Base-by-base conservation (phyloP, 768 basidiomycete genomes). In the Xerocomus brunneocitrinus region DNA sequence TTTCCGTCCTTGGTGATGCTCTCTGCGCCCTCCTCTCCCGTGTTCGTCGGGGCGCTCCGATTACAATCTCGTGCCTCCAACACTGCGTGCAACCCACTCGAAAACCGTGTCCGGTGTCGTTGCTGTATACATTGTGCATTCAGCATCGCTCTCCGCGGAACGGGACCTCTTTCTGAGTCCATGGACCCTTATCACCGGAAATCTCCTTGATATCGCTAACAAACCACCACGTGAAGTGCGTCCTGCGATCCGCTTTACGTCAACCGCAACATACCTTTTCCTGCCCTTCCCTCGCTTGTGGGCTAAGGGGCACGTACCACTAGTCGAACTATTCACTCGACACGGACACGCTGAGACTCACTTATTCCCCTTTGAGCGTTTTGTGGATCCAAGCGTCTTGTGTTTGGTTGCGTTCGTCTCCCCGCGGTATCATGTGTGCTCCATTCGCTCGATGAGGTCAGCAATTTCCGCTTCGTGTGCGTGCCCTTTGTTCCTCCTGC, bases 221-320 rank as follows among this genome's bases (percentile, higher is more conserved):
- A 47, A 19, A 41, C 5, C 19, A 13, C 58, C 63, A 61, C 57
- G 61, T 58, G 61, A 55, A 55, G 2, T 53, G 40, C 61, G 55
- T 46, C 43, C 48, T 55, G 55, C 57, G 55, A 59, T 65, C 54
- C 59, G 55, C 49, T 52, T 67, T 63, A 67, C 66, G 66, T 67
- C 66, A 67, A 58, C 47, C 36, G 5, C 46, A 56, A 62, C 66
- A 68, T 62, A 60, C 66, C 59, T 44, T 54, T 62, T 49, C 66
- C 66, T 67, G 66, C 66, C 64, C 58, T 56, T 53, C 24, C 45
- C 53, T 67, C 66, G 65, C 63, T 66, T 68, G 58, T 62, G 65
- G 64, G 61, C 57, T 57, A 61, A 61, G 58, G 59, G 66, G 58
- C 54, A 41, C 34, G 56, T 55, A 49, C 49, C 58, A 53, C 43